phyloP scores from a whole-genome alignment of 2,329 filamentous ascomycete genomes.

The Trichoderma citrinoviride region DNA sequence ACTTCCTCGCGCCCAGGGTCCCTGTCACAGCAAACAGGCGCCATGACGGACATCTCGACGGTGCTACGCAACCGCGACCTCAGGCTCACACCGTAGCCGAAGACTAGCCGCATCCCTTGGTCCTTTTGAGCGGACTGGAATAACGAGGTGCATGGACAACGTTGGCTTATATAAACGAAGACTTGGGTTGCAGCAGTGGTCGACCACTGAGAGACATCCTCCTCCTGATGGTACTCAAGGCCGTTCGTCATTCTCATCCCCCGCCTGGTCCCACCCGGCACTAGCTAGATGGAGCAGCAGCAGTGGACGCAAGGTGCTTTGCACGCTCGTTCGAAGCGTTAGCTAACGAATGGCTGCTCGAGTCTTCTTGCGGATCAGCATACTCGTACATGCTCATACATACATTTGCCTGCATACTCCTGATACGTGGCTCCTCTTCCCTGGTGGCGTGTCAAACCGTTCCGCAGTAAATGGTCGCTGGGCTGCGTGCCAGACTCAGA shows the following conservation, averaged over 20 bases:
- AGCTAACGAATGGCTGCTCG: neutral
- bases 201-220: neutral
- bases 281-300: slow-evolving; percentile 21
- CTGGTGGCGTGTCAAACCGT: slow-evolving; percentile 8
- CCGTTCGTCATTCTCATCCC: neutral
- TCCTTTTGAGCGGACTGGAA: slow-evolving; percentile 5
- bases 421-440: slow-evolving; percentile 19
- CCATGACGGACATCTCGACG: neutral
- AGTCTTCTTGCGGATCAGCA: neutral
- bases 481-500: slow-evolving; percentile 12
- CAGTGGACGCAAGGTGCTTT: slow-evolving; percentile 13
- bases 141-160: slow-evolving; percentile 3
- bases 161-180: neutral
- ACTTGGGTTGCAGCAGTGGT: neutral
- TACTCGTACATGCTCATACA: neutral
- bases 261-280: slow-evolving; percentile 19
- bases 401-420: slow-evolving; percentile 1
- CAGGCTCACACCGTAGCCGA: slow-evolving; percentile 1
- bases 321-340: neutral
- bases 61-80: slow-evolving; percentile 5
- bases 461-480: slow-evolving; percentile 4
- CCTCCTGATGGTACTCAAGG: slow-evolving; percentile 1
- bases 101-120: slow-evolving; percentile 6
- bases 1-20: neutral
- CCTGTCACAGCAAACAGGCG: neutral